A percentile compares a stretch with the other conserved stretches of the same genome.
Evolutionary conservation across 1,139 yeast genomes (phyloP).

Genomic region (Kazachstania sp.): DNA sequence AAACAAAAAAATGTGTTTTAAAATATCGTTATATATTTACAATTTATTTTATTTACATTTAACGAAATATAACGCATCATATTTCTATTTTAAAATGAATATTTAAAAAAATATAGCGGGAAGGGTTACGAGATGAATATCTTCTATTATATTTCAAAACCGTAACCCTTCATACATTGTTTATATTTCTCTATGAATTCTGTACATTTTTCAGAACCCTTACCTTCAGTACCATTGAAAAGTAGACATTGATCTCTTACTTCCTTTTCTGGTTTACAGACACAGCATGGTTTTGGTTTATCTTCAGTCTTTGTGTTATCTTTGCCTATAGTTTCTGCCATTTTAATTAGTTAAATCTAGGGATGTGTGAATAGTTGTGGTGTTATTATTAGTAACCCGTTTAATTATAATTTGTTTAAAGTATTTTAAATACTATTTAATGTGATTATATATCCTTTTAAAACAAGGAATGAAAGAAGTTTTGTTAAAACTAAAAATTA

Average conservation of each 20-base stretch:
- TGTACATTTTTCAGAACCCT: conserved; percentile 77
- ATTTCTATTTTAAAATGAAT: neutral
- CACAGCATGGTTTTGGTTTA: conserved; percentile 95
- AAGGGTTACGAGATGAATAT: neutral
- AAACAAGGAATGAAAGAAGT: too few species aligned
- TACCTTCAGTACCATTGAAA: conserved; percentile 71
- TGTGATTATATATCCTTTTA: too few species aligned
- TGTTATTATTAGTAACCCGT: neutral
- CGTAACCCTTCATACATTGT: conserved; percentile 84
- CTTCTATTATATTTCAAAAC: conserved; percentile 45
- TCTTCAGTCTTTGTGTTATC: conserved; percentile 10
- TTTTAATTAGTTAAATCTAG: neutral
- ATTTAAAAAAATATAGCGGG: neutral
- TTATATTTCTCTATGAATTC: conserved; percentile 64
- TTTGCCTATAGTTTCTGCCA: conserved; percentile 8
- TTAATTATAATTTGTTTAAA: neutral
- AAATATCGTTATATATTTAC: too few species aligned
- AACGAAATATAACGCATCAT: conserved; percentile 1
- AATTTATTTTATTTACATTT: conserved; percentile 10
- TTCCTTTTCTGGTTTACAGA: conserved; percentile 79
- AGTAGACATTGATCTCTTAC: conserved; percentile 80
- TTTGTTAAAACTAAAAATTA: too few species aligned
- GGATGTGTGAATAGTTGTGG: neutral
- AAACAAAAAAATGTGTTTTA: too few species aligned
- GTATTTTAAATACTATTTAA: too few species aligned